Evolutionary conservation across 805 yeast genomes (phyloP).

Genomic region (Ogataea minuta): DNA sequence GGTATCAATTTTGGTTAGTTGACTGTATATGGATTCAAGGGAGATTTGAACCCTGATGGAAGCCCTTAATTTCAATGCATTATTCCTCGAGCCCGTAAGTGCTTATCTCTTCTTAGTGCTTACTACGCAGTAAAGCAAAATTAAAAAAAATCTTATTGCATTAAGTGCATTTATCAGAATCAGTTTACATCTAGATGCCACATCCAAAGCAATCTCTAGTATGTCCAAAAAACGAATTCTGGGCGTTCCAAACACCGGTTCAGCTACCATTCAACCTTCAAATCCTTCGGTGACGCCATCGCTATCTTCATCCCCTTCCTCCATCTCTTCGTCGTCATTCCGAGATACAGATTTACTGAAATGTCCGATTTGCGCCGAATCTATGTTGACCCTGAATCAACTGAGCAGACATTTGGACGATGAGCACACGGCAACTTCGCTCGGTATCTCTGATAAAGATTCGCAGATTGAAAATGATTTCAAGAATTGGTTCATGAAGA

Average conservation of each 20-base stretch:
- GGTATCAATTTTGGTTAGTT: conserved; percentile 4
- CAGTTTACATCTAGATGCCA: too few relatives aligned
- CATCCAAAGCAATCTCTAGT: not conserved
- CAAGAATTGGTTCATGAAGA: conserved; percentile 43
- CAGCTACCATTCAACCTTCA: not conserved
- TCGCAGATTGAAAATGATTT: conserved; percentile 35
- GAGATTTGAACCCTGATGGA: too few relatives aligned
- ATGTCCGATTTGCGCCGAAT: conserved; percentile 73
- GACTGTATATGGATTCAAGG: conserved; percentile 1
- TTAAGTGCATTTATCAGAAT: too few relatives aligned
- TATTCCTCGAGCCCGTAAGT: not conserved
- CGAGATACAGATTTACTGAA: conserved; percentile 9
- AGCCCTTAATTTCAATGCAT: not conserved
- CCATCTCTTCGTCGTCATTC: conserved; percentile 4
- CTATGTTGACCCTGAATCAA: conserved; percentile 51
- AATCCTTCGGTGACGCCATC: conserved; percentile 10
- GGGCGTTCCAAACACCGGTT: conserved; percentile 12
- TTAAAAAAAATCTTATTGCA: too few relatives aligned
- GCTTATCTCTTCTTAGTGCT: too few relatives aligned
- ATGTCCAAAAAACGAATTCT: conserved; percentile 26
- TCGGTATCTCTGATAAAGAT: conserved; percentile 3
- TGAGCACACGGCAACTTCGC: conserved; percentile 43
- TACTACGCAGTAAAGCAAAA: too few relatives aligned
- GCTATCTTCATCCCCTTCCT: conserved; percentile 13
- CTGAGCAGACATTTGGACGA: conserved; percentile 73